phyloP scores from a whole-genome alignment of 768 basidiomycete genomes.

The Boletus insuetus region DNA sequence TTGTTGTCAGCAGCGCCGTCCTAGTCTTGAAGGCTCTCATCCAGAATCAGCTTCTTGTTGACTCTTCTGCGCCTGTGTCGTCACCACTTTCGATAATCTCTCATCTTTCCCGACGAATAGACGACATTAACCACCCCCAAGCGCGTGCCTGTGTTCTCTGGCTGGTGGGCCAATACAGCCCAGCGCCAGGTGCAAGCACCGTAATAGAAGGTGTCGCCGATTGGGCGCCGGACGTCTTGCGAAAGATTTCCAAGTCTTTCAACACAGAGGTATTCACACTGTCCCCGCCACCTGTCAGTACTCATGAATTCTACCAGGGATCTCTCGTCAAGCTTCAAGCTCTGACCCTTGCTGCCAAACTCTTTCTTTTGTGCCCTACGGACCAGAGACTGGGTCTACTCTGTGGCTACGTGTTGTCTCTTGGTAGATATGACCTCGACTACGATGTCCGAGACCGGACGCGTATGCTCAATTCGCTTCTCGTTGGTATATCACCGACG shows the following conservation, averaged over 20 bases:
- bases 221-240: conserved; percentile 88
- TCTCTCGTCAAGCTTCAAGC: conserved; percentile 77
- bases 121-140: conserved; percentile 73
- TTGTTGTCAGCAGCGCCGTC: conserved; percentile 76
- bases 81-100: conserved; percentile 68
- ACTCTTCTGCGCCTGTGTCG: conserved; percentile 27
- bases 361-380: conserved; percentile 65
- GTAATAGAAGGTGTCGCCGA: conserved; percentile 57
- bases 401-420: conserved; percentile 69
- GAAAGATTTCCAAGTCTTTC: conserved; percentile 77
- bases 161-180: conserved; percentile 89
- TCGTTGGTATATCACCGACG: conserved; percentile 51
- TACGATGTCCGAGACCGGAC: conserved; percentile 92
- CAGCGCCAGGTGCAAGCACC: conserved; percentile 31
- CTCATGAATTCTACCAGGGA: conserved; percentile 37
- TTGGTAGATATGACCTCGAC: conserved; percentile 84
- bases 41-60: conserved; percentile 55
- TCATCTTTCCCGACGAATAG: conserved; percentile 72
- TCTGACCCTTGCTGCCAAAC: conserved; percentile 82
- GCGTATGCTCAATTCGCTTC: conserved; percentile 71
- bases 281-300: not conserved
- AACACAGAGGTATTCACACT: conserved; percentile 53
- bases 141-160: conserved; percentile 89
- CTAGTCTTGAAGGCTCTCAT: conserved; percentile 84
- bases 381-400: conserved; percentile 52